Percentiles rank a stretch among this genome's conserved stretches.
Conservation (phyloP, 176 grass and related monocot species). For the Avena eriantha region DNA sequence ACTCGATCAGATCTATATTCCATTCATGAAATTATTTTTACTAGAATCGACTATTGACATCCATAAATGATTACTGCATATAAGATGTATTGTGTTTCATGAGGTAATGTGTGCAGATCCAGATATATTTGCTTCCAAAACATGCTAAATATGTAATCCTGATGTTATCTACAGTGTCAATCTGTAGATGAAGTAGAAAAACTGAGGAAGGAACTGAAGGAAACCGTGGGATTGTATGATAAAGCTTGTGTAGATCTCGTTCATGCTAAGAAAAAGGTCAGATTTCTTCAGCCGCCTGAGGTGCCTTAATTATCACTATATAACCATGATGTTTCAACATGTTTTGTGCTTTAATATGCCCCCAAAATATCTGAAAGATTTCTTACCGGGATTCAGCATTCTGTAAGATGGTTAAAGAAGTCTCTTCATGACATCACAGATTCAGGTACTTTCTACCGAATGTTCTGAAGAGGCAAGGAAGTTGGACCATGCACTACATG, state of each 20-base stretch:
- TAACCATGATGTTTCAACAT: background rate
- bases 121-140: conserved; percentile 10
- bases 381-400: background rate
- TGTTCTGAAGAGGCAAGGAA: conserved; percentile 66
- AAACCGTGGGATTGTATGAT: conserved; percentile 63
- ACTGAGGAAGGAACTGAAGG: conserved; percentile 65
- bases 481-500: conserved; percentile 57
- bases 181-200: conserved; percentile 68
- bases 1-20: conserved; percentile 5
- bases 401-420: background rate
- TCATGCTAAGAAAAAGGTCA: conserved; percentile 66
- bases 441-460: conserved; percentile 75
- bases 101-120: background rate
- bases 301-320: background rate
- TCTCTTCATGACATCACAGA: conserved; percentile 52
- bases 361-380: background rate
- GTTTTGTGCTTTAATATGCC: conserved; percentile 1
- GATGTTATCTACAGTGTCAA: conserved; percentile 52
- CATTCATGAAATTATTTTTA: background rate
- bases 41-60: background rate
- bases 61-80: background rate
- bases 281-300: background rate
- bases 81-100: background rate
- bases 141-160: conserved; percentile 32
- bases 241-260: conserved; percentile 69